These are phyloP conservation scores for Beauveria pseudobassiana DNA, from an alignment of 2,329 filamentous ascomycete genomes.

Conservation along the genomic window DNA sequence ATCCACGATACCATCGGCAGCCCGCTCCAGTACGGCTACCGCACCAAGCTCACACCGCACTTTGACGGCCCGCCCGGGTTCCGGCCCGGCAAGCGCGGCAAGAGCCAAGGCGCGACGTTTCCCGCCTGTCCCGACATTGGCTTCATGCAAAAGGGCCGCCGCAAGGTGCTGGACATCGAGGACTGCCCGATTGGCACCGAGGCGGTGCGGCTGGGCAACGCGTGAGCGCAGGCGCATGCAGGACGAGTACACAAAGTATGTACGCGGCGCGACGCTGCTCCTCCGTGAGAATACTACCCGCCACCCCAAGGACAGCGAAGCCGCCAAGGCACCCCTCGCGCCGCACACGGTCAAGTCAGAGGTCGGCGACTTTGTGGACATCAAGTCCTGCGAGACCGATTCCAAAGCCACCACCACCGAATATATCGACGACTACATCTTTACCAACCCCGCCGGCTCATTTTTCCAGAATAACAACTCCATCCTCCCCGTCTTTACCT, in stretches of 20 bases:
- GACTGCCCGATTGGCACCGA: constrained; percentile 94
- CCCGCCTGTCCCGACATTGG: constrained; percentile 70
- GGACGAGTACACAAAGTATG: constrained; percentile 62
- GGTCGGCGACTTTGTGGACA: constrained; percentile 53
- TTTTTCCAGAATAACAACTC: constrained; percentile 99
- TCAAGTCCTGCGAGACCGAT: constrained; percentile 86
- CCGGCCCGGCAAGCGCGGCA: constrained; percentile 39
- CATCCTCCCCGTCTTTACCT: constrained; percentile 79
- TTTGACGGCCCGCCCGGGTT: constrained; percentile 69
- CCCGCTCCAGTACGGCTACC: constrained; percentile 85
- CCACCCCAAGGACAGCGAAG: constrained; percentile 40
- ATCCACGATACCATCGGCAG: constrained; percentile 83
- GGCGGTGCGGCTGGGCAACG: constrained; percentile 72
- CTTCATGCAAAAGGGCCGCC: constrained; percentile 80
- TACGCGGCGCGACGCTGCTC: constrained; percentile 77
- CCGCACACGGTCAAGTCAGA: constrained; percentile 40
- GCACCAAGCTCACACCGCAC: constrained; percentile 94
- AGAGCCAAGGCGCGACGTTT: constrained; percentile 34
- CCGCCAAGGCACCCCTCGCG: constrained; percentile 20
- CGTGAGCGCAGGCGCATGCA: constrained; percentile 71
- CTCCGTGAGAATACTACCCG: constrained; percentile 78
- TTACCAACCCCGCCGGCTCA: constrained; percentile 84
- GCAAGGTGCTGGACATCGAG: constrained; percentile 83
- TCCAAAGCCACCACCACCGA: constrained; percentile 76
- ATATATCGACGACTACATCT: constrained; percentile 76